Conservation (phyloP, 2,329 filamentous ascomycete genomes). For the Madurella fahalii region DNA sequence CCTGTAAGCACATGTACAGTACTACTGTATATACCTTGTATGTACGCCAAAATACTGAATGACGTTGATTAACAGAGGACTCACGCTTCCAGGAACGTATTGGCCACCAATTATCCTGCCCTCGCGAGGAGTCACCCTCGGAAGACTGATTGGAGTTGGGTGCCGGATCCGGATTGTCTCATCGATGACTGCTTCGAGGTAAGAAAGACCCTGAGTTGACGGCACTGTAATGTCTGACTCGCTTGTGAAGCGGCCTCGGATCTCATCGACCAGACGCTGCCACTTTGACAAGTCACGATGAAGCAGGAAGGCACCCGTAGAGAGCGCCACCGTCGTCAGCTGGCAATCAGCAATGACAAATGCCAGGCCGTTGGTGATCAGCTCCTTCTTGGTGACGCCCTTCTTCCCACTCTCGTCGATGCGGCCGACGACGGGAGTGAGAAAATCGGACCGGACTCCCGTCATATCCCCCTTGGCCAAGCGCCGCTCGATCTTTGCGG, state of each 20-base stretch:
- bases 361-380: slow-evolving; percentile 14
- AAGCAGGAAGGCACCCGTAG: slow-evolving; percentile 11
- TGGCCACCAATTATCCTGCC: slow-evolving; percentile 5
- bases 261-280: slow-evolving; percentile 6
- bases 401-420: slow-evolving; percentile 3
- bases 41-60: no score
- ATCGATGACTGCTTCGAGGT: slow-evolving; percentile 12
- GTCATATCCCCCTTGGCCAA: slow-evolving; percentile 3
- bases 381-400: slow-evolving; percentile 9
- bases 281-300: slow-evolving; percentile 1
- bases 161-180: slow-evolving; percentile 14
- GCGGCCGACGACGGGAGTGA: slow-evolving; percentile 6
- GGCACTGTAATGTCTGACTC: slow-evolving; percentile 5
- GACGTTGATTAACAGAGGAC: neutral
- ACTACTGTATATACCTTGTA: no score
- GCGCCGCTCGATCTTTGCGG: slow-evolving; percentile 3
- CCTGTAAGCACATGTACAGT: no score
- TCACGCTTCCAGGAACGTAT: slow-evolving; percentile 2
- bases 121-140: neutral
- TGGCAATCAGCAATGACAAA: slow-evolving; percentile 19
- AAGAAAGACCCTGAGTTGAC: slow-evolving; percentile 2
- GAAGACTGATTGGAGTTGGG: slow-evolving; percentile 5
- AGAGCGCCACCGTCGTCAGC: slow-evolving; percentile 9
- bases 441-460: slow-evolving; percentile 4
- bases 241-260: slow-evolving; percentile 7